Conservation (phyloP, 768 basidiomycete species). For the Rhizopogon salebrosus region DNA sequence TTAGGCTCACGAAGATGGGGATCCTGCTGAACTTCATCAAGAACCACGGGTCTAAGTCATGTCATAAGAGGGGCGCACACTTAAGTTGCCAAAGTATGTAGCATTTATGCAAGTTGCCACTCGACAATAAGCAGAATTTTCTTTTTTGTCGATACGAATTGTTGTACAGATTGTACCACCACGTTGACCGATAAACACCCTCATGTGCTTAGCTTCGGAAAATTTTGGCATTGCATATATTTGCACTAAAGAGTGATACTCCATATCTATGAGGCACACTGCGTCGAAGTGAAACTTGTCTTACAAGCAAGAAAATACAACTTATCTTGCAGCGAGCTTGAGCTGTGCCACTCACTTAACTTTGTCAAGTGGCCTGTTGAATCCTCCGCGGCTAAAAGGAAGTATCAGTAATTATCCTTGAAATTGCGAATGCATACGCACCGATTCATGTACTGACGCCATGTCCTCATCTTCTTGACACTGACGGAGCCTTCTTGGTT, state of each 20-base stretch:
- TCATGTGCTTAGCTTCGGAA: not conserved
- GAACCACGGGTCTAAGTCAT: constrained; percentile 71
- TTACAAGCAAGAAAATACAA: constrained; percentile 2
- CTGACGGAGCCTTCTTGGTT: constrained; percentile 70
- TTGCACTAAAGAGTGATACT: not conserved
- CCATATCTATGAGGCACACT: not conserved
- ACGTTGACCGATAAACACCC: constrained; percentile 16
- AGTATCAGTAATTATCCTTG: constrained; percentile 9
- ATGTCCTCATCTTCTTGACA: constrained; percentile 81
- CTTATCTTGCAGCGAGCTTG: constrained; percentile 11
- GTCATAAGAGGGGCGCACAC: constrained; percentile 1
- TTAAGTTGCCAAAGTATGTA: too few relatives aligned
- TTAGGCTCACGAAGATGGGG: constrained; percentile 79
- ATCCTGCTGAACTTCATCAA: constrained; percentile 76
- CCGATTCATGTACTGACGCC: constrained; percentile 99
- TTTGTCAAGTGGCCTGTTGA: constrained; percentile 92
- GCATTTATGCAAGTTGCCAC: not conserved
- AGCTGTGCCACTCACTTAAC: constrained; percentile 60
- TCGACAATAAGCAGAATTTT: constrained; percentile 3
- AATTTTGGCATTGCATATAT: not conserved
- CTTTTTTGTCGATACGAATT: constrained; percentile 10
- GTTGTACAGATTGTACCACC: constrained; percentile 23
- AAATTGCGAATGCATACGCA: constrained; percentile 23
- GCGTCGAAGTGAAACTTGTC: not conserved
- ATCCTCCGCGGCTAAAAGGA: constrained; percentile 65